Evolutionary conservation across 23 red algal genomes (phyloP), one percentile per base, ranked within the genome.

Genomic region (Gracilaria gracilis): DNA sequence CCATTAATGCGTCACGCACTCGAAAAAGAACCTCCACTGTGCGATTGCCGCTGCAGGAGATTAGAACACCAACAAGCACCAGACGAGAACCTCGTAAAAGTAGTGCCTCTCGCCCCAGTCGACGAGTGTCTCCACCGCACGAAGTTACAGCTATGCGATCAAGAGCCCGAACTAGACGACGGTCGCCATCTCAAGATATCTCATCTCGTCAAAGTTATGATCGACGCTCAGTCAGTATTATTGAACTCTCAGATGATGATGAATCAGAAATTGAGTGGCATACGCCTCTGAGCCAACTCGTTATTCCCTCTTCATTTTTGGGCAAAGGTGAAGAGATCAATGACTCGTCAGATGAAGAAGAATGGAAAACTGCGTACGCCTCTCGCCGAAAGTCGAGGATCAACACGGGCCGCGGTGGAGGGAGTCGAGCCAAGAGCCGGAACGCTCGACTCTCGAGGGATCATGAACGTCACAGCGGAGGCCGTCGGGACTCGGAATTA

Each of bases 211-310:
- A 36, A 3, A 75, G 34, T 44, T 47, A 46, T 75, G 35, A 44
- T 21, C 35, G 29, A n/a, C 35, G 37, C 14, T 75, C 69, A 12
- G 35, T 75, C 9, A 75, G 69, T 44, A 31, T 75, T 46, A 23
- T 75, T 75, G 69, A 75, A 40, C 15, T 75, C 16, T 75, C 29
- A 23, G 69, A 75, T 40, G 35, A 44, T 15, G 39, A 47, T 40
- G 69, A 75, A 19, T 75, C 69, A 47, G 69, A 40, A 8, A 9
- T 37, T 31, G 69, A 75, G 36, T 75, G 69, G 69, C 39, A 46
- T 46, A 75, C 69, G 4, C 69, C 69, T 17, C 69, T 36, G 14
- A 75, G 69, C 36, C 35, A 75, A 32, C 1, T 75, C 35, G 19
- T 75, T 27, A 46, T 7, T 17, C 35, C 69, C 2, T 36, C 36